Conservation (phyloP, 208 protist genomes). For the Leishmania lainsoni region DNA sequence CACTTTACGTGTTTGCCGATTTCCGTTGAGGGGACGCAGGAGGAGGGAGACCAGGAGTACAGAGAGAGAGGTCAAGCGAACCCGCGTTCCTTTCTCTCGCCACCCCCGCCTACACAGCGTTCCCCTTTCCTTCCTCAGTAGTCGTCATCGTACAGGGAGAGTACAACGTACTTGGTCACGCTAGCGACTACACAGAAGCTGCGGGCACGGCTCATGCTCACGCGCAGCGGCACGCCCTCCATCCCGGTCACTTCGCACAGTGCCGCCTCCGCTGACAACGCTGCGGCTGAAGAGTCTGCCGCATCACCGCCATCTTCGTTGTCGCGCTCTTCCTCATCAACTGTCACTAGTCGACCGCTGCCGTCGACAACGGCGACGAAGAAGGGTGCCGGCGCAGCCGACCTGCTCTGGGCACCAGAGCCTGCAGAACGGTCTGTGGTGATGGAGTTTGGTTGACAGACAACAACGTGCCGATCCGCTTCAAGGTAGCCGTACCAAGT, state of each 20-base stretch:
- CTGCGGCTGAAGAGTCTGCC: not conserved
- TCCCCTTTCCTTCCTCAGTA: slow-evolving; percentile 3
- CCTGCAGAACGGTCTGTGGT: not conserved
- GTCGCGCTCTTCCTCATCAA: slow-evolving; percentile 44
- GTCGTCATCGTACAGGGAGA: slow-evolving; percentile 70
- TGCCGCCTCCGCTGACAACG: slow-evolving; percentile 1
- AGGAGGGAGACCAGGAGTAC: slow-evolving; percentile 4
- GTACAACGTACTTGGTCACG: slow-evolving; percentile 61
- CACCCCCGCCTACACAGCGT: not conserved
- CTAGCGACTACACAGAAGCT: slow-evolving; percentile 74
- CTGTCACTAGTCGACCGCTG: slow-evolving; percentile 30
- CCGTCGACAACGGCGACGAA: slow-evolving; percentile 49
- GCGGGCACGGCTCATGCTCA: slow-evolving; percentile 58
- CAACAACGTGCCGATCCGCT: slow-evolving; percentile 47
- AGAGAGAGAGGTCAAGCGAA: not conserved
- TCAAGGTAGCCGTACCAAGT: slow-evolving; percentile 47
- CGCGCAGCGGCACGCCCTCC: slow-evolving; percentile 40
- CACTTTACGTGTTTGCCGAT: not conserved
- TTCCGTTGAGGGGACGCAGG: not conserved
- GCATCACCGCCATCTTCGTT: slow-evolving; percentile 18
- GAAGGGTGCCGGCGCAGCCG: slow-evolving; percentile 22
- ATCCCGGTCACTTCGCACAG: slow-evolving; percentile 56
- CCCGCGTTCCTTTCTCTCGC: not conserved
- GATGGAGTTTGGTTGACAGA: slow-evolving; percentile 24
- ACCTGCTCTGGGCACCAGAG: not conserved